Evolutionary conservation across 2,329 filamentous ascomycete genomes (phyloP), one percentile per base, ranked within the genome.

Genomic region (Hypoxylon sp.): DNA sequence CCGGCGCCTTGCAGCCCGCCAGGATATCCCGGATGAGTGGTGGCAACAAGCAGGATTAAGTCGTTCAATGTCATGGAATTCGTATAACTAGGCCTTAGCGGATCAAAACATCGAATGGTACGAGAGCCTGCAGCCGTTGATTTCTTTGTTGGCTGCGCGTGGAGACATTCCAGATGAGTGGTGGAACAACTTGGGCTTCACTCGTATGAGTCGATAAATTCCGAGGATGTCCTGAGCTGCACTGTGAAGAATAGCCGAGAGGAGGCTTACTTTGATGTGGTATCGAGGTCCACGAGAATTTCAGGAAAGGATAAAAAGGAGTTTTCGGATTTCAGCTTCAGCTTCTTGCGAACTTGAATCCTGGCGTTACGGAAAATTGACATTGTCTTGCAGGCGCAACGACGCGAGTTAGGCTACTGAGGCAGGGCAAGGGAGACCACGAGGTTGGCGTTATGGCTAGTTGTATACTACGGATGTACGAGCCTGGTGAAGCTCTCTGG

Each of bases 1-100:
- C 33, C 87, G 90, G 70, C 85, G 87, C 44, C 83, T 96, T 57
- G 87, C 89, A 32, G 84, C 86, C 16, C 83, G 91, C 22, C 86
- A 92, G 73, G 91, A 94, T 71, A 90, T 96, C 56, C 91, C 92
- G 0, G 92, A 96, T 65, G 89, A 93, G 68, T 94, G 91, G 88
- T 96, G 93, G 93, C 87, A 87, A 62, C 85, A 87, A 72, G 89
- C 85, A 62, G 90, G 90, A 42, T 83, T 92, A 68, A 89, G 83
- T 72, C 85, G 89, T 67, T 89, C 83, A 12, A 78, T 87, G 57
- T 78, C 80, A 16, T 80, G 77, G 33, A 81, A 82, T 55, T 78
- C 78, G 11, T 73, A 58, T 3, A 66, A 63, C 24, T 70, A 63
- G 53, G 48, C 22, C 36, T 24, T 33, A 24, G 3, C 16, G 4